phyloP scores from a whole-genome alignment of 140 eudicot genomes.

The Erigeron philadelphicus region DNA sequence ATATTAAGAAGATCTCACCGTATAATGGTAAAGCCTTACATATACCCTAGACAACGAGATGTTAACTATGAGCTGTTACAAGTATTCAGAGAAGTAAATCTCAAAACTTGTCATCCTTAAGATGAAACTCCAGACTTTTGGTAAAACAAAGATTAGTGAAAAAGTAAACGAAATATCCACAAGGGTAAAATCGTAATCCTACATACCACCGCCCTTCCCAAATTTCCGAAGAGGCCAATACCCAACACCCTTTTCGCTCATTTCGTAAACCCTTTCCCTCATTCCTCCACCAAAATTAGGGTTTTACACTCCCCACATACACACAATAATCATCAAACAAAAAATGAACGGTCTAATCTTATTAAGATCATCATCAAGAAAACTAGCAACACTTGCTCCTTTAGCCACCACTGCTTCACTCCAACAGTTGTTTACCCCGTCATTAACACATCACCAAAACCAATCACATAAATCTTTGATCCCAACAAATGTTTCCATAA shows the following conservation, averaged over 20 bases:
- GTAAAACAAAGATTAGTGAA: too few species aligned
- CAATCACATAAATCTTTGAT: background rate
- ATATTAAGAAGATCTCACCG: too few species aligned
- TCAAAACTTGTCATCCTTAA: too few species aligned
- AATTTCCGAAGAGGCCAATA: background rate
- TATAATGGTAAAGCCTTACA: too few species aligned
- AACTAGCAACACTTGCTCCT: background rate
- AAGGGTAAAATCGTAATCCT: background rate
- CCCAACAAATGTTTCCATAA: background rate
- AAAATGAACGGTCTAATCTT: background rate
- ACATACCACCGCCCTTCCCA: background rate
- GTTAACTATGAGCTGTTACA: too few species aligned
- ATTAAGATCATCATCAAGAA: conserved; percentile 1
- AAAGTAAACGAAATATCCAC: too few species aligned
- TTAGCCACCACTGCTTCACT: conserved; percentile 1
- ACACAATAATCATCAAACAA: background rate
- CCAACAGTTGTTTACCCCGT: background rate
- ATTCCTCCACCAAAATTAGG: conserved; percentile 2
- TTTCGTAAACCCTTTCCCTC: conserved; percentile 7
- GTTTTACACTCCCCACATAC: conserved; percentile 6
- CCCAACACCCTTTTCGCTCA: background rate
- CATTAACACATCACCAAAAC: background rate
- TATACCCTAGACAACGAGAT: too few species aligned
- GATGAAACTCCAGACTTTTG: too few species aligned
- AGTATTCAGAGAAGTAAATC: too few species aligned